Base-by-base conservation (phyloP, 108 stramenopile genomes). In the Chaetoceros muelleri region DNA sequence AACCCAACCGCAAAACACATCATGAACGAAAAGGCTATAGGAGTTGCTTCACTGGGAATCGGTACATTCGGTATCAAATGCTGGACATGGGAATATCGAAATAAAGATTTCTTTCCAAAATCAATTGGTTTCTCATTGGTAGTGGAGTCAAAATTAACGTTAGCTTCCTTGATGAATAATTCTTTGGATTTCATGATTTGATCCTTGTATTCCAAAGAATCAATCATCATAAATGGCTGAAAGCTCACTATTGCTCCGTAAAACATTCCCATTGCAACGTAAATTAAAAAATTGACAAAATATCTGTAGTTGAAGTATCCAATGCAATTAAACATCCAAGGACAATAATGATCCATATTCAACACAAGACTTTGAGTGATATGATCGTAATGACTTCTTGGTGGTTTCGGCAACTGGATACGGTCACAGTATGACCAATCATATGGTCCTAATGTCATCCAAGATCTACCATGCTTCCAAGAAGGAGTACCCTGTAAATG, bases 251-350 rank as follows among this genome's bases (percentile, higher is more conserved):
- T 26, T 3, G 73, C 53, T 18, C 85, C 92, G 55, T 93, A 93
- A 17, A 73, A 61, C 78, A 90, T 76, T n/a, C 64, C 85, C 8
- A 71, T 53, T 17, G 59, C 63, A 7, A 85, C 82, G 58, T 71
- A 90, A 30, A 81, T 66, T n/a, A 93, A 52, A 61, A 99, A 99
- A 65, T 87, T 92, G 29, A 93, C 64, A 70, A 99, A 99, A 69
- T 95, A 99, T 53, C 96, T 74, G 65, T 98, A 98, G 61, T 99
- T 99, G 66, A 90, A 93, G 63, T 93, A 96, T 30, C 97, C 98
- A 44, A 99, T 79, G 44, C 58, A 60, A 58, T 90, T 91, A 71
- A 91, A 91, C 90, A 87, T 91, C 98, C 97, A 86, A 2, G 89
- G 89, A 64, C 97, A 98, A 57, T 92, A 97, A 64, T 99, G 98